Evolutionary conservation across 2,329 filamentous ascomycete genomes (phyloP), one percentile per base, ranked within the genome.

Genomic region (Penicillium decumbens): DNA sequence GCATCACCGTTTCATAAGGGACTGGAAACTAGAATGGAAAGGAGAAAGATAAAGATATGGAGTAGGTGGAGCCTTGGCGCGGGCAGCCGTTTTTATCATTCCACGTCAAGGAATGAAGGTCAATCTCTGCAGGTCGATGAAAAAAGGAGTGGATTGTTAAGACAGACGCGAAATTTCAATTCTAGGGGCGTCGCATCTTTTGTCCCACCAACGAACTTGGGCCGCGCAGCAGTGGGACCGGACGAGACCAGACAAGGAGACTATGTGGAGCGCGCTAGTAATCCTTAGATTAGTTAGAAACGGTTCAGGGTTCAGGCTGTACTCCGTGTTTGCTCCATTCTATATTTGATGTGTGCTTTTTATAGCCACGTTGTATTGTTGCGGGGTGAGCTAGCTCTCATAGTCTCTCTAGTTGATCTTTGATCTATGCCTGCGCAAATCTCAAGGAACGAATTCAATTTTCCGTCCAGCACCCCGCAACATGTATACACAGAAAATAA

Each of bases 141-240:
- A 9, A 37, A 20, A 37, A 23, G 33, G 33, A 37, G 33, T 12
- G 33, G 20, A 4, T 37, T 20, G 33, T 23, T n/a, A 28, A 28
- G 25, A 27, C 25, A 35, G 15, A 10, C 8, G 6, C 33, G 20
- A 37, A 37, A 37, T 37, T 18, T 37, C 33, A 37, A 37, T 24
- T 49, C 49, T 44, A 54, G 45, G 52, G 50, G 50, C 3, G 27
- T 49, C 33, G 24, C 30, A 41, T 28, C 40, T 28, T 44, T 28
- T 49, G 49, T 62, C 59, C 55, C 54, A 57, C 54, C 47, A 37
- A 23, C 33, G 10, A 23, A 20, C 42, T 41, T 46, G 53, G 59
- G 53, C 62, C 59, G 55, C 56, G 56, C 54, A 55, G 53, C 43
- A 53, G 60, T 65, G 61, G 60, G 62, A 49, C 53, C 47, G 38